Evolutionary conservation across 352 stramenopile species (phyloP).

Genomic region (Phytophthora foliorum): DNA sequence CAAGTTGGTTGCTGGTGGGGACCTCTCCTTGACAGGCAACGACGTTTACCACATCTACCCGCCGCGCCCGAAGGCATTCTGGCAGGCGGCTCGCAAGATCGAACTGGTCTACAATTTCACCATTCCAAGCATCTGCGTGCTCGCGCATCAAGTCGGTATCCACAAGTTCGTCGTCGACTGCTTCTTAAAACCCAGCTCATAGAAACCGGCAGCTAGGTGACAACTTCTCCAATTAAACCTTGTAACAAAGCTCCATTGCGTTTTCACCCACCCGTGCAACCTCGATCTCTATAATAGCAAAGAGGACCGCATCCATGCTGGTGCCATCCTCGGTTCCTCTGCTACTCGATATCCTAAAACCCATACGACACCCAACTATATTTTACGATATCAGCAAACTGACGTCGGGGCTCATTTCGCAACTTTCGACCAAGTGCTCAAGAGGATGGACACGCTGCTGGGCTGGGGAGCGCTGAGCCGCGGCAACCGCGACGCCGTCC

Average conservation of each 20-base stretch:
- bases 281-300: too few species aligned
- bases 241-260: slow-evolving; percentile 12
- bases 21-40: slow-evolving; percentile 47
- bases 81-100: slow-evolving; percentile 50
- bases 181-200: slow-evolving; percentile 31
- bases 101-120: slow-evolving; percentile 56
- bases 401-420: slow-evolving; percentile 2
- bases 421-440: slow-evolving; percentile 12
- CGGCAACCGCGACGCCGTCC: slow-evolving; percentile 16
- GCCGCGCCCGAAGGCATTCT: slow-evolving; percentile 55
- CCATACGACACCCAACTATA: slow-evolving; percentile 2
- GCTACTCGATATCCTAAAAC: slow-evolving; percentile 13
- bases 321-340: slow-evolving; percentile 2
- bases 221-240: background rate
- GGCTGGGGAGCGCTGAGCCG: slow-evolving; percentile 20
- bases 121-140: slow-evolving; percentile 47
- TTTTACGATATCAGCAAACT: slow-evolving; percentile 13
- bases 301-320: background rate
- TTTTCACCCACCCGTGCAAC: background rate
- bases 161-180: slow-evolving; percentile 45
- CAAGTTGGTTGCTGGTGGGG: slow-evolving; percentile 47
- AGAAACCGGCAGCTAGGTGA: background rate
- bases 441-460: slow-evolving; percentile 52
- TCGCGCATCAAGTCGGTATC: slow-evolving; percentile 34
- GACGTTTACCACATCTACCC: slow-evolving; percentile 59